phyloP scores from a whole-genome alignment of 2,329 filamentous ascomycete genomes.

The Ambrosiella cleistominuta region DNA sequence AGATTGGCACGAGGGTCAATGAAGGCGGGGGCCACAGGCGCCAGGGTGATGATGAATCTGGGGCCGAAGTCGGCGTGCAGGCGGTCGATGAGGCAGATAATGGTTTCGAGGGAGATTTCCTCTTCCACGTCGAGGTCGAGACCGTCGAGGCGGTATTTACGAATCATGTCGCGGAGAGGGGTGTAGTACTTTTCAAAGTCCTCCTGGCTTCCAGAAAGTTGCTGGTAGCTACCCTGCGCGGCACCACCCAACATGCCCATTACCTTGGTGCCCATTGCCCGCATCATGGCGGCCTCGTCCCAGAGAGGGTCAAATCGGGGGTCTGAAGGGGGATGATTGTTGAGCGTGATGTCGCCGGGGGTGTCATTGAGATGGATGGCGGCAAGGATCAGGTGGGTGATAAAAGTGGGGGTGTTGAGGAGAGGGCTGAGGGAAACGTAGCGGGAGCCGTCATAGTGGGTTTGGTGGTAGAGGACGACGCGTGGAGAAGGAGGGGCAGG shows the following conservation, averaged over 20 bases:
- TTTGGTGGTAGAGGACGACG: slow-evolving; percentile 37
- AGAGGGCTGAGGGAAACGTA: slow-evolving; percentile 37
- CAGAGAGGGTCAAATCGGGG: slow-evolving; percentile 55
- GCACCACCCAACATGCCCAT: slow-evolving; percentile 80
- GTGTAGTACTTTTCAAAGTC: slow-evolving; percentile 57
- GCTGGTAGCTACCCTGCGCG: slow-evolving; percentile 50
- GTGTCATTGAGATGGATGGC: slow-evolving; percentile 66
- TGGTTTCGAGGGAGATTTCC: slow-evolving; percentile 46
- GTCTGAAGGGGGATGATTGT: slow-evolving; percentile 57
- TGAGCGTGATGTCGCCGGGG: slow-evolving; percentile 54
- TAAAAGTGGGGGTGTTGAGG: slow-evolving; percentile 24
- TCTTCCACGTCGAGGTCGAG: slow-evolving; percentile 72
- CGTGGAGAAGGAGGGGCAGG: slow-evolving; percentile 20
- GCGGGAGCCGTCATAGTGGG: slow-evolving; percentile 28
- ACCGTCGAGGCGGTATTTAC: slow-evolving; percentile 44
- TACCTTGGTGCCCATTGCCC: slow-evolving; percentile 58
- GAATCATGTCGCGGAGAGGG: slow-evolving; percentile 49
- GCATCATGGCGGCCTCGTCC: slow-evolving; percentile 56
- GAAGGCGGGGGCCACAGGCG: slow-evolving; percentile 61
- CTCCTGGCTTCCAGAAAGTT: slow-evolving; percentile 32
- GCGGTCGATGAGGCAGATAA: slow-evolving; percentile 49
- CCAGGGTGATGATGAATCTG: slow-evolving; percentile 59
- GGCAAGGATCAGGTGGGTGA: slow-evolving; percentile 72
- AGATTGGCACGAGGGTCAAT: slow-evolving; percentile 41
- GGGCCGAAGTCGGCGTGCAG: slow-evolving; percentile 52